phyloP scores from a whole-genome alignment of 805 yeast species.

The Monosporozyma solicola region DNA sequence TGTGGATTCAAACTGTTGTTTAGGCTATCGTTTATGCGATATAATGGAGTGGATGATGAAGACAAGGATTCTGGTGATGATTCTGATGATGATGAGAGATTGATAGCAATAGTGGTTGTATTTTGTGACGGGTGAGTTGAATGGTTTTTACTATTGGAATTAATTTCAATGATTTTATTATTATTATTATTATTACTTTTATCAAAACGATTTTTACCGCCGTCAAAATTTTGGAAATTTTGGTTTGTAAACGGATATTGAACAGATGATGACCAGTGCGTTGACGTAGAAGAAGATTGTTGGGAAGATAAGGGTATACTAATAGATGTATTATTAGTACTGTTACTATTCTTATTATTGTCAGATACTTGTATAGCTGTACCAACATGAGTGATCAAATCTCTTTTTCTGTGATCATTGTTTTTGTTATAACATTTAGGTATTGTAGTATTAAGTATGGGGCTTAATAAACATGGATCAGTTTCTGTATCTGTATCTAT shows the following conservation, averaged over 20 bases:
- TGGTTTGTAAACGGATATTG: background rate
- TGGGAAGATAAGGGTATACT: background rate
- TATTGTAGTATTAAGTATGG: no score
- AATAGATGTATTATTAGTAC: background rate
- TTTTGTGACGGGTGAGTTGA: background rate
- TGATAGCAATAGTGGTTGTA: background rate
- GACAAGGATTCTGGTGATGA: background rate
- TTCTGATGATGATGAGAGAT: background rate
- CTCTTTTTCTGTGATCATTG: no score
- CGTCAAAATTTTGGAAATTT: slow-evolving; percentile 1
- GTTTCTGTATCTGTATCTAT: no score
- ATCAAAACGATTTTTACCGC: background rate
- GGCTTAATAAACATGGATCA: no score
- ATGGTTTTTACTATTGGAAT: background rate
- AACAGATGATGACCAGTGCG: background rate
- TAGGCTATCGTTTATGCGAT: background rate
- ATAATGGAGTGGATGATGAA: background rate
- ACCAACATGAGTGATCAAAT: no score
- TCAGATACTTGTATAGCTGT: background rate
- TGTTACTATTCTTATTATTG: background rate
- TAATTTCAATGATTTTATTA: background rate
- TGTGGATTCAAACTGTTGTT: background rate
- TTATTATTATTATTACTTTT: background rate
- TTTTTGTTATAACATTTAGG: no score
- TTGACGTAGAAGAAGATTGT: background rate